Conservation (phyloP, 805 yeast species). For the Candida silvatica region DNA sequence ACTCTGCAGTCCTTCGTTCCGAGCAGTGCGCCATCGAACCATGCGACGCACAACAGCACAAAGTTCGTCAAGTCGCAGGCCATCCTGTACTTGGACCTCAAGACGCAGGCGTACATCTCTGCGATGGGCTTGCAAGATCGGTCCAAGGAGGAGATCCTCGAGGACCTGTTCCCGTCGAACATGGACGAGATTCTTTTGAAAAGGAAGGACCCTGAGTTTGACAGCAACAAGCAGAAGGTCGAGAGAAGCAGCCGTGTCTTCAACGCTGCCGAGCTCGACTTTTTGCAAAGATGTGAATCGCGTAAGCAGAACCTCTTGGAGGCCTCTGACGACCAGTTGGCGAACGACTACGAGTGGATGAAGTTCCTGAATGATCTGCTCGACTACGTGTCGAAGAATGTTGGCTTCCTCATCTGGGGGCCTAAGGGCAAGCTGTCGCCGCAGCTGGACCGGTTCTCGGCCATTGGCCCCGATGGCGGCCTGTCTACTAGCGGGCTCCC, state of each 20-base stretch:
- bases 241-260: constrained; percentile 28
- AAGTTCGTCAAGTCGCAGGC: constrained; percentile 72
- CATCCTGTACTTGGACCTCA: constrained; percentile 70
- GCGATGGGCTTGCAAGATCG: constrained; percentile 65
- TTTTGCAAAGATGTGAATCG: constrained; percentile 62
- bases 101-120: constrained; percentile 92
- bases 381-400: constrained; percentile 69
- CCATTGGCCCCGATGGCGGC: neutral
- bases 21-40: constrained; percentile 4
- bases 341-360: constrained; percentile 82
- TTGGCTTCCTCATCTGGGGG: constrained; percentile 69
- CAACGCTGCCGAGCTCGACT: constrained; percentile 75
- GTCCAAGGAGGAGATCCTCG: constrained; percentile 56
- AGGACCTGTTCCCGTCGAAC: constrained; percentile 66
- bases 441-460: constrained; percentile 11
- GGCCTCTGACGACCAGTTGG: constrained; percentile 43
- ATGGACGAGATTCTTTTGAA: constrained; percentile 40
- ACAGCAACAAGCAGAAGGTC: constrained; percentile 14
- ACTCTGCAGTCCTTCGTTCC: constrained; percentile 11
- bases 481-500: no score
- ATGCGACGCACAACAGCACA: constrained; percentile 13
- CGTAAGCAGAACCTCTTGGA: constrained; percentile 55
- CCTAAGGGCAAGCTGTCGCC: constrained; percentile 25
- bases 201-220: constrained; percentile 27
- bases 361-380: constrained; percentile 70